These are phyloP conservation scores for Beauveria sp. DNA, from an alignment of 2,329 filamentous ascomycete species.

Conservation along the genomic window DNA sequence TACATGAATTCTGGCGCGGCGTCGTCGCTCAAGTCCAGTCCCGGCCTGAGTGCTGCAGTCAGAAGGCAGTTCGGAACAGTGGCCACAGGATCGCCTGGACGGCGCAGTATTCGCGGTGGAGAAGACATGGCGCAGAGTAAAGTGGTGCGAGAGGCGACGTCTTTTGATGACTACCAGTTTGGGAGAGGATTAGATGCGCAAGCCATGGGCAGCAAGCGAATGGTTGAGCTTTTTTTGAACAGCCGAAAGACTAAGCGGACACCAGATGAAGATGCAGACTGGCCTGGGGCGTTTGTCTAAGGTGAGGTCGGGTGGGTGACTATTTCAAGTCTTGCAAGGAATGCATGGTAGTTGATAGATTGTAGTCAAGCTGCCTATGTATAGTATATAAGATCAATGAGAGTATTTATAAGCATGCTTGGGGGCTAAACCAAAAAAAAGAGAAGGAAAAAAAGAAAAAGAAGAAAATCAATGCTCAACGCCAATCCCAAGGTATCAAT, in stretches of 20 bases:
- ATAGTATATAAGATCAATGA: constrained; percentile 6
- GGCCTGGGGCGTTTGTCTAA: constrained; percentile 22
- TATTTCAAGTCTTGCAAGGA: background rate
- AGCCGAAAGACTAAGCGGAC: constrained; percentile 32
- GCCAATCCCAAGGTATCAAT: constrained; percentile 11
- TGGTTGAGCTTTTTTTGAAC: constrained; percentile 48
- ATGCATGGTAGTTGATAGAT: constrained; percentile 7
- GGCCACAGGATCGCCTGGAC: constrained; percentile 6
- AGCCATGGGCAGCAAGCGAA: constrained; percentile 37
- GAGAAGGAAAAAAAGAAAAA: too few relatives aligned
- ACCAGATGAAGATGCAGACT: constrained; percentile 2
- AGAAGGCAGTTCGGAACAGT: constrained; percentile 14
- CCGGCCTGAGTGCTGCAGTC: constrained; percentile 16
- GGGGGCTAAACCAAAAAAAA: background rate
- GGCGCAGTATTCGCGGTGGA: constrained; percentile 1
- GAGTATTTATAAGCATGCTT: constrained; percentile 1
- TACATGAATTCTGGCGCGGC: constrained; percentile 14
- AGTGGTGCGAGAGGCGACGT: constrained; percentile 7
- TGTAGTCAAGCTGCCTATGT: constrained; percentile 4
- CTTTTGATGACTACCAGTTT: constrained; percentile 9
- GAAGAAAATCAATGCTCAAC: background rate
- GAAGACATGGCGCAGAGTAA: background rate
- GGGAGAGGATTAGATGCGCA: constrained; percentile 23
- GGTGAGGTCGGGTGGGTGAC: background rate
- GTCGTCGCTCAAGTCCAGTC: constrained; percentile 24